Conservation (phyloP, 768 basidiomycete genomes). For the Suillus subaureus region DNA sequence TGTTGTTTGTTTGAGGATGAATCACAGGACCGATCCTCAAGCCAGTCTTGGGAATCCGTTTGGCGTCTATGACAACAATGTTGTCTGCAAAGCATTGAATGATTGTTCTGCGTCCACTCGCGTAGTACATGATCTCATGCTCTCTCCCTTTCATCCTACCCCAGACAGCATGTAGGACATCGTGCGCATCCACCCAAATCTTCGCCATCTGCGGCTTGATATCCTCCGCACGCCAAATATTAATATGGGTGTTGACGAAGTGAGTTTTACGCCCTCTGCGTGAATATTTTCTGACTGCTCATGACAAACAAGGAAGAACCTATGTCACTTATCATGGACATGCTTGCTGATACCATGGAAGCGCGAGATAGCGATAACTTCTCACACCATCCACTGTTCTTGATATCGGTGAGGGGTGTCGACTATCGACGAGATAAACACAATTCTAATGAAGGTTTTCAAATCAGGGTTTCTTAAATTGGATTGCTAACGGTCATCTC, state of each 20-base stretch:
- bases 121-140: neutral
- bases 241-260: neutral
- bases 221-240: conserved; percentile 3
- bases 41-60: conserved; percentile 1
- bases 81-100: neutral
- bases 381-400: neutral
- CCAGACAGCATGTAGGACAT: neutral
- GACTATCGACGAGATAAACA: neutral
- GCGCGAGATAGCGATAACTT: neutral
- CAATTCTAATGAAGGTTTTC: neutral
- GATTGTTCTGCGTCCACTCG: neutral
- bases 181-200: conserved; percentile 3
- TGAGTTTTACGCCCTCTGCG: neutral
- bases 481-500: conserved; percentile 1
- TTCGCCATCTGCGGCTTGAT: conserved; percentile 3
- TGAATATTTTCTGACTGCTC: neutral
- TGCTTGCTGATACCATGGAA: neutral
- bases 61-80: neutral
- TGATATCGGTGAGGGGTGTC: neutral
- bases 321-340: conserved; percentile 3
- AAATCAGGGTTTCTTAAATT: neutral
- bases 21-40: neutral
- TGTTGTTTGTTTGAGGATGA: neutral
- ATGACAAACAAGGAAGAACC: neutral
- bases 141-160: conserved; percentile 4